Evolutionary conservation across 345 rosid genomes (phyloP).

Genomic region (Hevea brasiliensis): DNA sequence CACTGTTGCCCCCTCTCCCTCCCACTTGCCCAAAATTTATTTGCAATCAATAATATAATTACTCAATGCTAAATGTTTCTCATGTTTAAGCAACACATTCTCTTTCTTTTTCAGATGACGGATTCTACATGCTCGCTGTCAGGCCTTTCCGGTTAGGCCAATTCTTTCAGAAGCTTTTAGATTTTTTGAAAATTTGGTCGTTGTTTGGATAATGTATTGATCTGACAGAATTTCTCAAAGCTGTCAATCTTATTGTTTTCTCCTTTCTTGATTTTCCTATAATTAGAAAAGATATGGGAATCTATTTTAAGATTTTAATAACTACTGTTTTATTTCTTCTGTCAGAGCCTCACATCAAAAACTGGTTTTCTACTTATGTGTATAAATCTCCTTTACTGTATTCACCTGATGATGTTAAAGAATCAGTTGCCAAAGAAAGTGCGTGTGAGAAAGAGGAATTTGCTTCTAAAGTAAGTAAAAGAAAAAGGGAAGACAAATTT

Average conservation of each 20-base stretch:
- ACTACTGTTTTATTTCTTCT: slow-evolving; percentile 40
- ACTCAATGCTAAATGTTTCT: background rate
- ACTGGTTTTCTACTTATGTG: slow-evolving; percentile 66
- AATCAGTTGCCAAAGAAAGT: slow-evolving; percentile 27
- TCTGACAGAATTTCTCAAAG: background rate
- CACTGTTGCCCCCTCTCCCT: background rate
- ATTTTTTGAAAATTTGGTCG: background rate
- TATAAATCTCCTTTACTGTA: slow-evolving; percentile 56
- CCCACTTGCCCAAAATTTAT: background rate
- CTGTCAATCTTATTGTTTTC: too few relatives aligned
- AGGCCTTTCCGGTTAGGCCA: slow-evolving; percentile 48
- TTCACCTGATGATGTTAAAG: slow-evolving; percentile 37
- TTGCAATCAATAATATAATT: background rate
- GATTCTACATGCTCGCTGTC: slow-evolving; percentile 28
- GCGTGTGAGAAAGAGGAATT: slow-evolving; percentile 26
- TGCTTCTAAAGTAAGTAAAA: slow-evolving; percentile 6
- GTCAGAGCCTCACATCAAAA: slow-evolving; percentile 59
- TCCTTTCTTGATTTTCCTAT: too few relatives aligned
- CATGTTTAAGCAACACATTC: background rate
- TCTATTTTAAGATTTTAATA: background rate
- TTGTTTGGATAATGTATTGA: slow-evolving; percentile 10
- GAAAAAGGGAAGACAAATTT: slow-evolving; percentile 11
- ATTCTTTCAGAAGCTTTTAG: background rate
- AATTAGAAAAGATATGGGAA: too few relatives aligned
- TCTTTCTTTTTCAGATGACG: slow-evolving; percentile 32